Base-by-base conservation (phyloP, 106 monocot genomes). In the Allium fistulosum region DNA sequence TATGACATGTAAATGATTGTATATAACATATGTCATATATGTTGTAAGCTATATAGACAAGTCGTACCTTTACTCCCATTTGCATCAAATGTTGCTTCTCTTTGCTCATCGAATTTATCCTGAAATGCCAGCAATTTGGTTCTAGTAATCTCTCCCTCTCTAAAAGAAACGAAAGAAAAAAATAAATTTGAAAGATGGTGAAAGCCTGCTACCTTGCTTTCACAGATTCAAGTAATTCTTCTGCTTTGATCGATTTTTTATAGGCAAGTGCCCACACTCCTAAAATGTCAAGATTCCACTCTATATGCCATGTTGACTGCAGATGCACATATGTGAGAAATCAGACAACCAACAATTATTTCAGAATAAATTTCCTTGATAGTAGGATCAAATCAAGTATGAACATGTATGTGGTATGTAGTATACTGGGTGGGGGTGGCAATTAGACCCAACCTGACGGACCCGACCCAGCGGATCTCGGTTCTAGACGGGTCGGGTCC, bases 221-320 rank as follows among this genome's bases (percentile, higher is more conserved):
- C 69, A 94, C 76, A 45, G 89, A 86, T 47, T 76, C 48, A 6
- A 94, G 78, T 51, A 94, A 66, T 14, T 75, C 70, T 10, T 82
- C 75, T 65, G 89, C 86, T 68, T 76, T 79, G 9, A 52, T 12
- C 46, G 55, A 71, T 6, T 70, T 70, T 52, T 70, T 76, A 65
- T 69, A 66, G 79, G 84, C 17, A 60, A 94, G 72, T 61, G 89
- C 87, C 94, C 94, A 94, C 8, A 94, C 9, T 71, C 68, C 82
- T 49, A 94, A 70, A 46, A 94, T 58, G 79, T 94, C 94, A 76
- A 88, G 80, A 49, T 84, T 63, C 89, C 94, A 94, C 28, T 90
- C 89, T 53, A 80, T 47, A 69, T 90, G 81, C 94, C 94, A 94
- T 51, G 61, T 58, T 58, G 83, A 79, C 93, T 93, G 69, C 66